Evolutionary conservation across 2,329 filamentous ascomycete species (phyloP).

Genomic region (Hypoxylon sp.): DNA sequence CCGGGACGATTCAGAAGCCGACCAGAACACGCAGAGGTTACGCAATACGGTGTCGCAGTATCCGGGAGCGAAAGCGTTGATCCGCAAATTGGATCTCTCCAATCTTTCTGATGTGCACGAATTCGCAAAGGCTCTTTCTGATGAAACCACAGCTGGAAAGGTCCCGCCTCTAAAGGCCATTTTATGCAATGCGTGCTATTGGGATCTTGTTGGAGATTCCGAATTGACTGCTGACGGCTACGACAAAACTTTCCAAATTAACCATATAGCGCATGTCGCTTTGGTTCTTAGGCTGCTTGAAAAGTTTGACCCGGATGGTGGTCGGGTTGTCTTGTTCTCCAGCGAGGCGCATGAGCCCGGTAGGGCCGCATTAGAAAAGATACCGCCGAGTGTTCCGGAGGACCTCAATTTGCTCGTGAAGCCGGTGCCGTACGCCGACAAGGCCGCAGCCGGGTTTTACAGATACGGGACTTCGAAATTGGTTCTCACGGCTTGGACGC

Average conservation of each 20-base stretch:
- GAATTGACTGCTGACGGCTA: constrained; percentile 48
- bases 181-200: constrained; percentile 52
- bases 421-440: constrained; percentile 42
- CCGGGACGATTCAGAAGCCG: constrained; percentile 42
- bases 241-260: constrained; percentile 52
- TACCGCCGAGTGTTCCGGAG: constrained; percentile 46
- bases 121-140: constrained; percentile 42
- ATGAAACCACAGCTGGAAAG: constrained; percentile 36
- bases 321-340: constrained; percentile 64
- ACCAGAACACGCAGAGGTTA: constrained; percentile 44
- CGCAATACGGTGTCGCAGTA: constrained; percentile 32
- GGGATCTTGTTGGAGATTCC: constrained; percentile 45
- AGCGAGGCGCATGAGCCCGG: constrained; percentile 48
- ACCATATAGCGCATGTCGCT: constrained; percentile 48
- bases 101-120: constrained; percentile 46
- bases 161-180: constrained; percentile 46
- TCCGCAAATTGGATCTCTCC: constrained; percentile 49
- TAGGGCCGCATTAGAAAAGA: constrained; percentile 49
- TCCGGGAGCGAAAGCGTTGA: constrained; percentile 50
- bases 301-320: constrained; percentile 69
- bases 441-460: constrained; percentile 51
- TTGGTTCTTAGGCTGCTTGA: constrained; percentile 52
- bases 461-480: constrained; percentile 54
- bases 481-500: constrained; percentile 49
- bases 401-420: constrained; percentile 50